A percentile compares a stretch with the other conserved stretches of the same genome.
These are phyloP conservation scores for Aspergillus carlsbadensis DNA, from an alignment of 495 filamentous ascomycete genomes.

Conservation along the genomic window DNA sequence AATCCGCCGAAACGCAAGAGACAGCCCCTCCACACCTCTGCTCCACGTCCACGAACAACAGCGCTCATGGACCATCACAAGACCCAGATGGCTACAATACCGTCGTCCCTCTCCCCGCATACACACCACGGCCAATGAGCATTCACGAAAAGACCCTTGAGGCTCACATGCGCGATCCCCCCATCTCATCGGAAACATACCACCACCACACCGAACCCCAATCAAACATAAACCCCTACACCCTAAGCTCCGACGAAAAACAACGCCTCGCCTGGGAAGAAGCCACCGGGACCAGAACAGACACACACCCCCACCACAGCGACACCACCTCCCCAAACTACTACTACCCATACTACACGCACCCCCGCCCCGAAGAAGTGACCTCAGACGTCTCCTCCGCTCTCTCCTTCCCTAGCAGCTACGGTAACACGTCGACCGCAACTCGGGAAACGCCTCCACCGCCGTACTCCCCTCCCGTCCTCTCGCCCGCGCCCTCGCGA, in stretches of 20 bases:
- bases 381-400: slow-evolving; percentile 42
- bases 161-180: slow-evolving; percentile 36
- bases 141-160: slow-evolving; percentile 46
- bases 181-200: slow-evolving; percentile 29
- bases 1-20: slow-evolving; percentile 6
- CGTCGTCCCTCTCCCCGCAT: slow-evolving; percentile 40
- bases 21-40: slow-evolving; percentile 20
- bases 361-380: slow-evolving; percentile 25
- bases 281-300: neutral
- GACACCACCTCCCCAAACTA: slow-evolving; percentile 14
- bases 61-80: slow-evolving; percentile 7
- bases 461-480: slow-evolving; percentile 38
- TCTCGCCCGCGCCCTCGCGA: slow-evolving; percentile 31
- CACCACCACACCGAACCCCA: neutral
- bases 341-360: slow-evolving; percentile 3
- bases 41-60: slow-evolving; percentile 42
- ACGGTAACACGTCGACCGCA: slow-evolving; percentile 48
- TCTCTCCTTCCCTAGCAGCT: slow-evolving; percentile 47
- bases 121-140: slow-evolving; percentile 42
- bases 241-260: slow-evolving; percentile 33
- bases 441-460: slow-evolving; percentile 48
- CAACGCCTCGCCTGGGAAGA: slow-evolving; percentile 21
- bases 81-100: slow-evolving; percentile 33
- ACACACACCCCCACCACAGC: neutral
- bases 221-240: neutral